Conservation (phyloP, 352 stramenopile species). For the Globisporangium mamillatum region DNA sequence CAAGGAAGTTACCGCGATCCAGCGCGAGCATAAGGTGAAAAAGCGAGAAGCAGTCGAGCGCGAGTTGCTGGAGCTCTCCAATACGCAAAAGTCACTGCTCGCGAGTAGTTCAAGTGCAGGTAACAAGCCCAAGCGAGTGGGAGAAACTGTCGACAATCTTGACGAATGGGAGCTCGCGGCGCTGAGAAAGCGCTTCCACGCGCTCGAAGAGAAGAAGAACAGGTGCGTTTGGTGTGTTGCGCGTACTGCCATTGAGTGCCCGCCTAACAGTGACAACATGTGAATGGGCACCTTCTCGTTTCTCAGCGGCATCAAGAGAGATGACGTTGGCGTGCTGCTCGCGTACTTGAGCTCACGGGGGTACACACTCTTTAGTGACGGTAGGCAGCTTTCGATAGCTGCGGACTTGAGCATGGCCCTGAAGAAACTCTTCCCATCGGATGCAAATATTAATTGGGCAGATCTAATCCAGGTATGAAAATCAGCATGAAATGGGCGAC, state of each 20-base stretch:
- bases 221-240: slow-evolving; percentile 20
- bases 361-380: slow-evolving; percentile 3
- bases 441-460: slow-evolving; percentile 12
- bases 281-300: not conserved
- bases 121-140: slow-evolving; percentile 13
- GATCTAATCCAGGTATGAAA: slow-evolving; percentile 17
- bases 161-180: slow-evolving; percentile 51
- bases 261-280: not conserved
- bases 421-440: slow-evolving; percentile 14
- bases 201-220: slow-evolving; percentile 39
- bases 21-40: slow-evolving; percentile 43
- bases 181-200: slow-evolving; percentile 50
- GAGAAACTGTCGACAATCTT: slow-evolving; percentile 22
- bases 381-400: not conserved
- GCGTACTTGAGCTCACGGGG: slow-evolving; percentile 7
- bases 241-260: not conserved
- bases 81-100: slow-evolving; percentile 28
- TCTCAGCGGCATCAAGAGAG: slow-evolving; percentile 13
- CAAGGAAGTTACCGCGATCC: slow-evolving; percentile 50
- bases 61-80: slow-evolving; percentile 44
- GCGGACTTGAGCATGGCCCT: not conserved
- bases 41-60: slow-evolving; percentile 25
- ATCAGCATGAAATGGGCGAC: no score
- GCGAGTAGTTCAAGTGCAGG: slow-evolving; percentile 8
- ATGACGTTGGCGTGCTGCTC: slow-evolving; percentile 3